Evolutionary conservation across 495 filamentous ascomycete genomes (phyloP).

Genomic region (Durotheca rogersii): DNA sequence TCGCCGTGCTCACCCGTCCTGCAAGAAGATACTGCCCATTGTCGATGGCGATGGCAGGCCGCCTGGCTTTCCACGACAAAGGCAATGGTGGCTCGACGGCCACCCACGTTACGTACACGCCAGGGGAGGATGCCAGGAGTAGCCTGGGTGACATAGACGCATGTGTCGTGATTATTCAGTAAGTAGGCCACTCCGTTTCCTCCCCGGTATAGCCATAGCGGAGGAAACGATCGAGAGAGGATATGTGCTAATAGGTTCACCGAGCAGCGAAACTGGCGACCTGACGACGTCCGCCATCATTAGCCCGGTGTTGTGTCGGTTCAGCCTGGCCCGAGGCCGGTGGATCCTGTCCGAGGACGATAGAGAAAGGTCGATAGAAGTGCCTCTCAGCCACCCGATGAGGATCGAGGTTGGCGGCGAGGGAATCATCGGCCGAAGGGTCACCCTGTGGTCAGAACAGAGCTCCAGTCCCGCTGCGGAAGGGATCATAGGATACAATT

Average conservation of each 20-base stretch:
- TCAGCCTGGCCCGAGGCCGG: constrained; percentile 20
- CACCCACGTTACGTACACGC: constrained; percentile 28
- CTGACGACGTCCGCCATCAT: constrained; percentile 32
- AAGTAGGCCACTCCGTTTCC: constrained; percentile 3
- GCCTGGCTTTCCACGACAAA: constrained; percentile 33
- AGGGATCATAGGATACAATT: constrained; percentile 52
- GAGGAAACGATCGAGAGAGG: background rate
- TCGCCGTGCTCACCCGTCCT: constrained; percentile 33
- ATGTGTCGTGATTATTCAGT: constrained; percentile 37
- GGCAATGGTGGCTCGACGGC: constrained; percentile 22
- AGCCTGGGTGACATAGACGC: constrained; percentile 5
- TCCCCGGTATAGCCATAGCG: background rate
- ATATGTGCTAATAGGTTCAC: constrained; percentile 2
- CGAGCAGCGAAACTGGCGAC: constrained; percentile 42
- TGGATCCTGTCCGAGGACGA: background rate
- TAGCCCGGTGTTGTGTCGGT: constrained; percentile 39
- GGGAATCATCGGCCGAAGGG: constrained; percentile 50
- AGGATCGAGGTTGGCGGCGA: constrained; percentile 43
- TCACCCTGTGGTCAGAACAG: constrained; percentile 39
- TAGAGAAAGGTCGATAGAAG: constrained; percentile 25
- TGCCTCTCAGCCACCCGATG: constrained; percentile 37
- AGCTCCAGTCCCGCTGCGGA: constrained; percentile 39
- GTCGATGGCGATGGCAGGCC: constrained; percentile 11
- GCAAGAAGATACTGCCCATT: constrained; percentile 4
- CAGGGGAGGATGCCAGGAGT: constrained; percentile 8